These are phyloP conservation scores for Boletus sensibilis DNA, from an alignment of 768 basidiomycete genomes.

Conservation along the genomic window DNA sequence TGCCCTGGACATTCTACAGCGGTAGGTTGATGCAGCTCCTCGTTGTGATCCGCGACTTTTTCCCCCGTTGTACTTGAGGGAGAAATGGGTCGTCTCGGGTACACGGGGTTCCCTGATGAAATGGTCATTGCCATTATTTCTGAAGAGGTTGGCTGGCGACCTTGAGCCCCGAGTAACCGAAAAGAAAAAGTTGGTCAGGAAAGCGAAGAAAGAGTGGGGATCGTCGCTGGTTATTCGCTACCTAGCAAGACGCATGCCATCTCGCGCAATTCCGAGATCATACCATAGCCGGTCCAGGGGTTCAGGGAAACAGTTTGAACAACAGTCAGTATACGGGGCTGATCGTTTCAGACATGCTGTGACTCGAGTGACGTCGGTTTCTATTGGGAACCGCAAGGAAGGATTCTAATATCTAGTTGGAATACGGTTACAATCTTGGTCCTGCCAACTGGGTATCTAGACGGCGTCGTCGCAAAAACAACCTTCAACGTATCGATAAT, in stretches of 20 bases:
- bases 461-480: slow-evolving; percentile 12
- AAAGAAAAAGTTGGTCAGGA: background rate
- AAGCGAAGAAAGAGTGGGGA: slow-evolving; percentile 1
- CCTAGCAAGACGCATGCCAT: background rate
- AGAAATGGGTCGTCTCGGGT: background rate
- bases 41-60: background rate
- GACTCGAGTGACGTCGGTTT: background rate
- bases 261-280: background rate
- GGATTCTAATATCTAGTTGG: slow-evolving; percentile 12
- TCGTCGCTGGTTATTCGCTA: background rate
- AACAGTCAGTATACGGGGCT: background rate
- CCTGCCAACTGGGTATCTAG: slow-evolving; percentile 33
- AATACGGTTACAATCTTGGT: slow-evolving; percentile 26
- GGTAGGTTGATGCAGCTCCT: background rate
- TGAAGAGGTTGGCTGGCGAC: background rate
- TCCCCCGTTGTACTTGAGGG: background rate
- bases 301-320: too few relatives aligned
- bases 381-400: background rate
- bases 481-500: slow-evolving; percentile 3
- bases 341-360: background rate
- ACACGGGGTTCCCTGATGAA: background rate
- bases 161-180: background rate
- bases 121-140: background rate
- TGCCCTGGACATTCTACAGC: background rate
- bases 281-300: background rate